Evolutionary conservation across 805 yeast species (phyloP), one percentile per base, ranked within the genome.

Genomic region (Candida oleophila): DNA sequence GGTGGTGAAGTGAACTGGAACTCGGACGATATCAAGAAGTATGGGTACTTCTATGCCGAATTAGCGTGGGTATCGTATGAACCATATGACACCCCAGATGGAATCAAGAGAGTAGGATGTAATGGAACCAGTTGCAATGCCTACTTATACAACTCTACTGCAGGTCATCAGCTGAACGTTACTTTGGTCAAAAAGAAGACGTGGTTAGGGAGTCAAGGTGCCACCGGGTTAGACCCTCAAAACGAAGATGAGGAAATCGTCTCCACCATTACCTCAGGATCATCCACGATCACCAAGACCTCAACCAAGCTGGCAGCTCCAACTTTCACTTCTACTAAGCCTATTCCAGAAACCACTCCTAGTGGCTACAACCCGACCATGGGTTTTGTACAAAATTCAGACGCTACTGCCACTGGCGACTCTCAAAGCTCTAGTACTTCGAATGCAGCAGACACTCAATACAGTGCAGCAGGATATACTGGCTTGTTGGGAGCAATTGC

Each of bases 1-100:
- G 96, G 96, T 68, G 97, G 97, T 69, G 72, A 52, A 22, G 81
- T 91, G 50, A 74, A 88, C 70, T 91, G 97, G 97, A 67, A 85
- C 63, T 77, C 91, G 12, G 62, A 73, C 2, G 97, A 89, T 65
- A 78, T 90, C 48, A 57, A 73, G 49, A 71, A 85, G 47, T 79
- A 83, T 43, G 97, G 97, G n/a, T 91, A 90, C 71, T 85, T 80
- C 70, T 89, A 82, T 62, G 83, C 87, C 22, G 74, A 78, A 48
- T 57, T 91, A 41, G 73, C 82, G 56, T 74, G 77, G 39, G 73
- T 89, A 33, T 71, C 76, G 14, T 77, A 90, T 42, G 74, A 80
- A 43, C 81, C 95, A 59, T 86, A 87, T 66, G 89, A 78, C 57
- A 79, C 89, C 33, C 96, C 97, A 22, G 55, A 71, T 11, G 78